Evolutionary conservation across 1,284 basidiomycete species (phyloP), one percentile per base, ranked within the genome.

Genomic region (Malassezia globosa): DNA sequence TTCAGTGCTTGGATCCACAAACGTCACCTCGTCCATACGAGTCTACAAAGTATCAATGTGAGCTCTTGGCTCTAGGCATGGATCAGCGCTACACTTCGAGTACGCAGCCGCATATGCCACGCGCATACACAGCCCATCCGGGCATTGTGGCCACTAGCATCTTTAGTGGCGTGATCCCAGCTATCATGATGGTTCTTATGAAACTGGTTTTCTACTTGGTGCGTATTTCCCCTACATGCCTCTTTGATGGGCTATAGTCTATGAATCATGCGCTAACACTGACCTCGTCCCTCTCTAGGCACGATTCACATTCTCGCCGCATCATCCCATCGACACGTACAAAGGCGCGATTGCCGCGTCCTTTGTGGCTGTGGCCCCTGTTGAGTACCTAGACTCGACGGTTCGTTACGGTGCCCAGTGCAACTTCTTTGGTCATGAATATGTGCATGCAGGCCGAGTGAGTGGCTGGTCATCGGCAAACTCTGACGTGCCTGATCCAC

Each of bases 61-160:
- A 71, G 46, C 58, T 72, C 8, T 56, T 65, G 6, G 68, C 66
- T 1, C 52, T 66, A 18, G 69, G 57, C 5, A 54, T 72, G 38
- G 61, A 71, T 36, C 61, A 70, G 33, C 56, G 58, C 23, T 55
- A 71, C 16, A 42, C 7, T 45, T 55, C 5, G 46, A 57, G 16
- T 56, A 57, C 2, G 51, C 56, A 51, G 2, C 52, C 52, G 19
- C 46, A 51, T 4, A 60, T 62, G 42, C 62, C 64, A 18, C 58
- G 63, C 33, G 61, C 59, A 36, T 64, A 60, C 47, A 54, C 66
- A 21, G 55, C 62, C 5, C 71, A 72, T 42, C 71, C 71, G 1
- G 71, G 71, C 23, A 66, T 72, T 10, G 69, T 72, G 7, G 69
- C 69, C 7, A 69, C 60, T 16, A 65, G 61, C 37, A 72, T 72